Base-by-base conservation (phyloP, 306 rosid genomes). In the Vachellia pachyceras region DNA sequence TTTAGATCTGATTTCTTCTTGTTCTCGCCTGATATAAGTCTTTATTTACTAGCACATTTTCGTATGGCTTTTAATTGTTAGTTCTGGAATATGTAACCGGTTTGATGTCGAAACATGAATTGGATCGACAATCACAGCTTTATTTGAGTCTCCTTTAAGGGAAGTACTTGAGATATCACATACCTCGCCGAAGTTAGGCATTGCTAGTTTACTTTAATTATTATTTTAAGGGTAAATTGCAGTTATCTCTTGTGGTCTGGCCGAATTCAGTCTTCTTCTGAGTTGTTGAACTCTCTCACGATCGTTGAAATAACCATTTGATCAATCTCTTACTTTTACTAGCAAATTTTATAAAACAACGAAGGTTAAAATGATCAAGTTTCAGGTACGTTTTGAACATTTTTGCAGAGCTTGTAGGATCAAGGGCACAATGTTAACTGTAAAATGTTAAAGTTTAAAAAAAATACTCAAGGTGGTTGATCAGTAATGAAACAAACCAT, bases 91-190 rank as follows among this genome's bases (percentile, higher is more conserved):
- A 33, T 37, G 42, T 65, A 20, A 29, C 72, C 36, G 45, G n/a
- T 66, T 77, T 47, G 72, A 18, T 40, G 65, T 39, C 15, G 84
- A n/a, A n/a, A n/a, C n/a, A n/a, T n/a, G n/a, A n/a, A n/a, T n/a
- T n/a, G n/a, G n/a, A n/a, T n/a, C n/a, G n/a, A n/a, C n/a, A n/a
- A 75, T 46, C 14, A 29, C 57, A 17, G 63, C 35, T 18, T 50
- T 23, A 15, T 68, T 67, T 72, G 13, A 45, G 25, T 41, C 39
- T 67, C 58, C 22, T 45, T 3, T 14, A n/a, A 3, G 60, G 33
- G 39, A 44, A 55, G 72, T 78, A 41, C 37, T 77, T 45, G 55
- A 39, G 22, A 11, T 44, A 15, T 15, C 20, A 49, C 20, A 5
- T 15, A 49, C 25, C 29, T 23, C 1, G 37, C 72, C 3, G 68